A percentile compares a stretch with the other conserved stretches of the same genome.
Evolutionary conservation across 1,284 basidiomycete genomes (phyloP).

Genomic region (Leccinum ponderosum): DNA sequence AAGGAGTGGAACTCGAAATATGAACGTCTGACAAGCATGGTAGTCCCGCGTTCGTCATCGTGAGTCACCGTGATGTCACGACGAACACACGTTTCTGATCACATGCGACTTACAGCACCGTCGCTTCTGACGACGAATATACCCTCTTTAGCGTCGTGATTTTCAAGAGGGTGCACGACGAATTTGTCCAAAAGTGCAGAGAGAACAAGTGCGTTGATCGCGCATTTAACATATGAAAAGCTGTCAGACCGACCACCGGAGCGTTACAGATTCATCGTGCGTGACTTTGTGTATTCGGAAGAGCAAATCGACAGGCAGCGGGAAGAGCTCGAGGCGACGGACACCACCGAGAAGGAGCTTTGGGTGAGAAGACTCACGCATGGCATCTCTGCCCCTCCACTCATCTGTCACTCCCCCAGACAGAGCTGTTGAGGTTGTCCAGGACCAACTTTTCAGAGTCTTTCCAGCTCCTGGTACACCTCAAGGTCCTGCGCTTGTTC

Average conservation of each 20-base stretch:
- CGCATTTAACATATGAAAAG: slow-evolving; percentile 13
- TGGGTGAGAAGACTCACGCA: slow-evolving; percentile 67
- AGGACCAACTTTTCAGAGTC: slow-evolving; percentile 98
- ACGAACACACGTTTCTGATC: slow-evolving; percentile 24
- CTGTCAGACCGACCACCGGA: slow-evolving; percentile 10
- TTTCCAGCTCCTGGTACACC: slow-evolving; percentile 91
- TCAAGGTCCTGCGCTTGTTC: slow-evolving; percentile 91
- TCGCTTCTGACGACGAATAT: slow-evolving; percentile 89
- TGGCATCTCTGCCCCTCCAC: neutral
- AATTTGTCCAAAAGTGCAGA: slow-evolving; percentile 92
- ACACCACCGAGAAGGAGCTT: slow-evolving; percentile 92
- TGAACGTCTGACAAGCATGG: slow-evolving; percentile 86
- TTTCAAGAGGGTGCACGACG: slow-evolving; percentile 90
- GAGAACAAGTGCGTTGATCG: slow-evolving; percentile 79
- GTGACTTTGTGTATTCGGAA: slow-evolving; percentile 95
- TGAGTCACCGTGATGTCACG: slow-evolving; percentile 41
- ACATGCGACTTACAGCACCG: slow-evolving; percentile 40
- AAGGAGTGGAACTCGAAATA: slow-evolving; percentile 93
- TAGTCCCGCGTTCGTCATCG: slow-evolving; percentile 94
- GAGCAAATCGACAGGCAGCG: slow-evolving; percentile 81
- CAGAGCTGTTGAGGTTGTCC: slow-evolving; percentile 90
- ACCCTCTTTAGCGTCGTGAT: slow-evolving; percentile 86
- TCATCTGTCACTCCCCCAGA: slow-evolving; percentile 48
- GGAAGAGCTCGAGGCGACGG: slow-evolving; percentile 79
- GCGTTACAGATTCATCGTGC: slow-evolving; percentile 71